Conservation (phyloP, 805 yeast genomes). For the Metschnikowia sp. region DNA sequence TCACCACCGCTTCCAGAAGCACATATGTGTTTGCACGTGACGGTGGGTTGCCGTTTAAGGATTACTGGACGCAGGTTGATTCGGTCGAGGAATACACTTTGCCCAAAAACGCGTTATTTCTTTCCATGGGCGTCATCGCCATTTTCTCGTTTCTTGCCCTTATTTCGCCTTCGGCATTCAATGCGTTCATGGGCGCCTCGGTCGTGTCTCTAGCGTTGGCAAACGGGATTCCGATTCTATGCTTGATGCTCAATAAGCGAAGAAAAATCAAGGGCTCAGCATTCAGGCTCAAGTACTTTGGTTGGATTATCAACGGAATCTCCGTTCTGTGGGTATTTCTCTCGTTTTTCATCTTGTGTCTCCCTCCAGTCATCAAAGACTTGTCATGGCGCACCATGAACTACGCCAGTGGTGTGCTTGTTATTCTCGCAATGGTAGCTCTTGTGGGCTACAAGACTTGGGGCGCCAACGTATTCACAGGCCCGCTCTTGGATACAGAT, state of each 20-base stretch:
- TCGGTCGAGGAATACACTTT: conserved; percentile 52
- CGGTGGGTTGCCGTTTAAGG: conserved; percentile 68
- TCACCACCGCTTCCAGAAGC: conserved; percentile 80
- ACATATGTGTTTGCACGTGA: conserved; percentile 82
- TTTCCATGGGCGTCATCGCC: conserved; percentile 61
- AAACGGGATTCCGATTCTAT: conserved; percentile 69
- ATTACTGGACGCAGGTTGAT: conserved; percentile 65
- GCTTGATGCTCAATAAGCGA: conserved; percentile 58
- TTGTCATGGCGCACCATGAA: conserved; percentile 47
- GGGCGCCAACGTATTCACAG: conserved; percentile 62
- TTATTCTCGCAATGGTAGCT: conserved; percentile 45
- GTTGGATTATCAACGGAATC: conserved; percentile 58
- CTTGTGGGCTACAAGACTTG: conserved; percentile 52
- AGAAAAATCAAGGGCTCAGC: conserved; percentile 64
- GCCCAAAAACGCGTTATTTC: conserved; percentile 66
- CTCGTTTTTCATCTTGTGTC: conserved; percentile 59
- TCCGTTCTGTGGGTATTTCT: conserved; percentile 60
- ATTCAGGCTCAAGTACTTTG: conserved; percentile 58
- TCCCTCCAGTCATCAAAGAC: conserved; percentile 59
- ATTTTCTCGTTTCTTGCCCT: conserved; percentile 62
- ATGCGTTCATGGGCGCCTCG: conserved; percentile 81
- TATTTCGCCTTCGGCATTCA: conserved; percentile 70
- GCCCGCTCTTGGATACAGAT: conserved; percentile 54
- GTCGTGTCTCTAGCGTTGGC: conserved; percentile 73
- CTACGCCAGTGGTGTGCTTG: conserved; percentile 64